Conservation (phyloP, 139 green algal genomes). For the Axilococcus clingmanii region DNA sequence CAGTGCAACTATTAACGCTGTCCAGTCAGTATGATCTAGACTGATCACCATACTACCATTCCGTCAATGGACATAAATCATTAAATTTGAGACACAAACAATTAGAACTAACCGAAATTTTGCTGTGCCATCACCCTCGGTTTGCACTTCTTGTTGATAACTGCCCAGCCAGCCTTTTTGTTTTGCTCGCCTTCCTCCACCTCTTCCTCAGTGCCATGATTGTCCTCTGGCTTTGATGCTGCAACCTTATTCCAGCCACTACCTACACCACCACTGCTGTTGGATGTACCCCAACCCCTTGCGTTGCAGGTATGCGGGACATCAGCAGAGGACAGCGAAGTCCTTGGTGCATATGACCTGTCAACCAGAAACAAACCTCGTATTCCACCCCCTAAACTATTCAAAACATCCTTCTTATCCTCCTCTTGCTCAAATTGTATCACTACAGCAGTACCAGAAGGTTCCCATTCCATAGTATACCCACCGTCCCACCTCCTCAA, state of each 20-base stretch:
- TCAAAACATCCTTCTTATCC: conserved; percentile 15
- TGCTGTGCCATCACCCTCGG: background rate
- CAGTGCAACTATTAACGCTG: too few species aligned
- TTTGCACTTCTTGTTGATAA: background rate
- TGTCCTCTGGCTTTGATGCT: background rate
- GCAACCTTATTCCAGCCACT: background rate
- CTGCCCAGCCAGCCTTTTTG: background rate
- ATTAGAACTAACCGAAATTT: too few species aligned
- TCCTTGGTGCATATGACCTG: too few species aligned
- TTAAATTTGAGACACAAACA: too few species aligned
- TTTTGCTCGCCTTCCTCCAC: background rate
- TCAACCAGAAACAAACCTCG: conserved; percentile 39
- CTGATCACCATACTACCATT: too few species aligned
- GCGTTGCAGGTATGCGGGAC: background rate
- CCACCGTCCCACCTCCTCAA: conserved; percentile 33
- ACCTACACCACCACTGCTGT: background rate
- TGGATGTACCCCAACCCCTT: background rate
- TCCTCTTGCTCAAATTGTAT: conserved; percentile 20
- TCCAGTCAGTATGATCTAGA: too few species aligned
- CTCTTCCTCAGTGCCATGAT: background rate
- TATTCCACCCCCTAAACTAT: conserved; percentile 36
- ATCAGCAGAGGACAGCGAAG: too few species aligned
- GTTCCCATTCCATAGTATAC: conserved; percentile 11
- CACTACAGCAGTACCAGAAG: conserved; percentile 1
- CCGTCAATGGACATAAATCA: too few species aligned